Evolutionary conservation across 129 eudicot species (phyloP).

Genomic region (Arctium minus): DNA sequence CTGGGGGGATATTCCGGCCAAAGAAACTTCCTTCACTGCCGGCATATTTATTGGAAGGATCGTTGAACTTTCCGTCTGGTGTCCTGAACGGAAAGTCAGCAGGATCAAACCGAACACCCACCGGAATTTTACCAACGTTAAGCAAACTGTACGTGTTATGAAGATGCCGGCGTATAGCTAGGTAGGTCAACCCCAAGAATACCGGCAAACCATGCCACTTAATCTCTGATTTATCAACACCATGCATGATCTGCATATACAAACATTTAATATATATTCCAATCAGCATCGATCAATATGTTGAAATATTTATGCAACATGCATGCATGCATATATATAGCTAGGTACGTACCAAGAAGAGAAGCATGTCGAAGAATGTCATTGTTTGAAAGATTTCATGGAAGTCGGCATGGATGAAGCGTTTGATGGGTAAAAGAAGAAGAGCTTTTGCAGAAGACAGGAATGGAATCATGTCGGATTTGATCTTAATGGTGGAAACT

Average conservation of each 20-base stretch:
- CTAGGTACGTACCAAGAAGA: slow-evolving; percentile 41
- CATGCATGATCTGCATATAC: slow-evolving; percentile 46
- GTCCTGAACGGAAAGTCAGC: slow-evolving; percentile 39
- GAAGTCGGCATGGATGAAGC: slow-evolving; percentile 43
- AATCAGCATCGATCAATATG: neutral
- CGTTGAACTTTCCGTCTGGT: slow-evolving; percentile 37
- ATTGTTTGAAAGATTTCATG: slow-evolving; percentile 38
- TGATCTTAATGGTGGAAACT: neutral
- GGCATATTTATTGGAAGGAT: slow-evolving; percentile 42
- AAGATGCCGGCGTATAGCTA: slow-evolving; percentile 50
- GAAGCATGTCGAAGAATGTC: slow-evolving; percentile 42
- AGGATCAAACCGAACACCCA: slow-evolving; percentile 22
- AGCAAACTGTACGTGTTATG: slow-evolving; percentile 47
- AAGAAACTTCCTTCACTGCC: slow-evolving; percentile 51
- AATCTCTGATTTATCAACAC: slow-evolving; percentile 34
- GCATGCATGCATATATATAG: neutral
- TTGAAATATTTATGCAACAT: neutral
- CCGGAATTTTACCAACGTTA: slow-evolving; percentile 27
- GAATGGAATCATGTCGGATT: slow-evolving; percentile 20
- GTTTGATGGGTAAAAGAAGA: slow-evolving; percentile 20
- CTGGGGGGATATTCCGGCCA: slow-evolving; percentile 51
- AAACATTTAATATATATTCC: neutral
- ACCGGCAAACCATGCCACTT: slow-evolving; percentile 62
- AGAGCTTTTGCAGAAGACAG: neutral
- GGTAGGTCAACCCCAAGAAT: slow-evolving; percentile 46